Percentiles rank a stretch among this genome's conserved stretches.
phyloP scores from a whole-genome alignment of 164 flowering plant genomes.

The Aristolochia fimbriata region DNA sequence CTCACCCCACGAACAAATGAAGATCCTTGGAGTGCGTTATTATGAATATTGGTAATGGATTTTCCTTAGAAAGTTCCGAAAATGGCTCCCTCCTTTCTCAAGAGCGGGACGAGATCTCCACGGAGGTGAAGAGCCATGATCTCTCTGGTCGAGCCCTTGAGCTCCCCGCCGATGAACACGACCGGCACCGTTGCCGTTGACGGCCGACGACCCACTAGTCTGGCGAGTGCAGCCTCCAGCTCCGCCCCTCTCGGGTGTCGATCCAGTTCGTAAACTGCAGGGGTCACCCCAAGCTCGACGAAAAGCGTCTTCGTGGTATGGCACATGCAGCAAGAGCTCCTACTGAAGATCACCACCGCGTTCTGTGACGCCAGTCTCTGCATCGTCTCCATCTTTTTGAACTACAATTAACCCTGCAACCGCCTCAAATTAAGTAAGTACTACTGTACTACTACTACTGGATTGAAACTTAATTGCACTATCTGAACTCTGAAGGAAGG shows the following conservation, averaged over 20 bases:
- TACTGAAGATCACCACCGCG: conserved; percentile 36
- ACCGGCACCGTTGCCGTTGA: conserved; percentile 16
- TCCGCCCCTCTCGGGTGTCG: conserved; percentile 25
- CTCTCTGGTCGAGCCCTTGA: too few relatives aligned
- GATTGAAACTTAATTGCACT: too few relatives aligned
- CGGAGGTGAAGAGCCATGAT: conserved; percentile 22
- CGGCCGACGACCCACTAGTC: conserved; percentile 21
- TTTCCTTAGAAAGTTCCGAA: too few relatives aligned
- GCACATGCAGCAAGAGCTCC: conserved; percentile 35
- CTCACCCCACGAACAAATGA: too few relatives aligned
- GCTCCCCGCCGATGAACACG: too few relatives aligned
- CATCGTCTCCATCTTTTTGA: conserved; percentile 26
- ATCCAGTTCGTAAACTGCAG: conserved; percentile 29
- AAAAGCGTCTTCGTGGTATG: conserved; percentile 28
- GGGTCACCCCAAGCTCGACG: conserved; percentile 28
- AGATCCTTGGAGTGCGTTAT: too few relatives aligned
- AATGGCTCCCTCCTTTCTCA: too few relatives aligned
- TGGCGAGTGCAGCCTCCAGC: conserved; percentile 23
- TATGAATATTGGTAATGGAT: too few relatives aligned
- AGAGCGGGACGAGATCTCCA: conserved; percentile 12
- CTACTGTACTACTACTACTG: too few relatives aligned
- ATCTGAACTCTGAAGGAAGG: too few relatives aligned
- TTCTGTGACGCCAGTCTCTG: conserved; percentile 15
- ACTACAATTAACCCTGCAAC: too few relatives aligned
- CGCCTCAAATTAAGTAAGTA: too few relatives aligned